Evolutionary conservation across 768 basidiomycete genomes (phyloP), one percentile per base, ranked within the genome.

Genomic region (Leucocoprinus birnbaumii): DNA sequence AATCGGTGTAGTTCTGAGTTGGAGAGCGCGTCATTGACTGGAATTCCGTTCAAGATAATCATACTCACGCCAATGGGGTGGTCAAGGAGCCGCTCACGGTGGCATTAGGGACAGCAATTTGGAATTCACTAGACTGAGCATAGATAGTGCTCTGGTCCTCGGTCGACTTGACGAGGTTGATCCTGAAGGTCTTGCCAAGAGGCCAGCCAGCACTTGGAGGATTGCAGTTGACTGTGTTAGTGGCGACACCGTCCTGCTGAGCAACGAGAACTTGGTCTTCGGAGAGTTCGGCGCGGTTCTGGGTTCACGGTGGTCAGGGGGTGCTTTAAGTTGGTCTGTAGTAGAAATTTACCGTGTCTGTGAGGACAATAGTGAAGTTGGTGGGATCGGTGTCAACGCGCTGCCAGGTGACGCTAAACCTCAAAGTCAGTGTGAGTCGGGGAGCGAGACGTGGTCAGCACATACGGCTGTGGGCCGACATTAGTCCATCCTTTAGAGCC

Each of bases 61-160:
- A 43, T 27, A 62, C 66, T 50, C 53, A 71, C 69, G 61, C 61
- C 22, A 48, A 60, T 24, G 58, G 48, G 45, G 40, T 42, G 18
- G 14, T 49, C 24, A 44, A 38, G 16, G 59, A 56, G 14, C 61
- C 55, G 8, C 64, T 48, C 4, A 63, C 54, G 27, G 63, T 59
- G 22, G 62, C 40, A 26, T 66, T 61, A 14, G 70, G 52, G 2
- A 65, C 54, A 14, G 65, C 68, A 51, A 80, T 77, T 43, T 62
- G 70, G 69, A 93, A 94, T 53, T 81, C 65, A 24, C 53, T 49
- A 16, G 89, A 91, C 70, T 94, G 90, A 37, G 91, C 89, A 51
- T 83, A 77, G 60, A 94, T 83, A 48, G 70, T 69, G 66, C 67
- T 63, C 21, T 80, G 70, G 51, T 82, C 49, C 18, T 77, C 53